Conservation (phyloP, 2,329 filamentous ascomycete genomes). For the Cordyceps tenuipes region DNA sequence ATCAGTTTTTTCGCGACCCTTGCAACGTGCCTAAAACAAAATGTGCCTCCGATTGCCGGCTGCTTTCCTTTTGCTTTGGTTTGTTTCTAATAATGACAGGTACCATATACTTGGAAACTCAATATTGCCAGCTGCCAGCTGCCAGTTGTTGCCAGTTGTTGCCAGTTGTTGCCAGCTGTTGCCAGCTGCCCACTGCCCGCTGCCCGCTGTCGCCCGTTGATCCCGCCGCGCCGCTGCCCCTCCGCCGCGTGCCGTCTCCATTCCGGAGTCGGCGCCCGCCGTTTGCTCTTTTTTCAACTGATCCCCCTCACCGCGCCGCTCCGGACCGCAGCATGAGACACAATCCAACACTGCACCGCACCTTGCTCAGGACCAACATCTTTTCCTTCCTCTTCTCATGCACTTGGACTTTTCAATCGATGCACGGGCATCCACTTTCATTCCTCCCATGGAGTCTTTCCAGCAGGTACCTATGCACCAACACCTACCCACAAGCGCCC, state of each 20-base stretch:
- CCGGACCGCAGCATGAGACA: background rate
- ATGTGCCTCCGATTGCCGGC: no score
- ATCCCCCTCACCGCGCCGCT: background rate
- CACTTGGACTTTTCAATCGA: background rate
- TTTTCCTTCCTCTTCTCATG: background rate
- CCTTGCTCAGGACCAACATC: background rate
- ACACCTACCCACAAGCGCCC: background rate
- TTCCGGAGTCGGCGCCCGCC: background rate
- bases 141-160: background rate
- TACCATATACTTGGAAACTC: no score
- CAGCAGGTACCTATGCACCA: background rate
- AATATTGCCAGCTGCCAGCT: background rate
- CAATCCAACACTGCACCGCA: background rate
- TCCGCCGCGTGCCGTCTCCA: background rate
- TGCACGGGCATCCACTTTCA: background rate
- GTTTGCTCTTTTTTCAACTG: background rate
- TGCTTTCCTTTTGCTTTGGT: no score
- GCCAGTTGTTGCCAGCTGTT: background rate
- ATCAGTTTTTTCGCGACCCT: no score
- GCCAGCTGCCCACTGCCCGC: background rate
- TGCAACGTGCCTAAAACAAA: no score
- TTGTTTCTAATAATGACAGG: no score
- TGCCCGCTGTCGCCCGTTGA: background rate
- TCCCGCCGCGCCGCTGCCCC: background rate
- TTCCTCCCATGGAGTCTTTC: background rate